Base-by-base conservation (phyloP, 2,329 filamentous ascomycete genomes). In the Colletotrichum ledebouriae region DNA sequence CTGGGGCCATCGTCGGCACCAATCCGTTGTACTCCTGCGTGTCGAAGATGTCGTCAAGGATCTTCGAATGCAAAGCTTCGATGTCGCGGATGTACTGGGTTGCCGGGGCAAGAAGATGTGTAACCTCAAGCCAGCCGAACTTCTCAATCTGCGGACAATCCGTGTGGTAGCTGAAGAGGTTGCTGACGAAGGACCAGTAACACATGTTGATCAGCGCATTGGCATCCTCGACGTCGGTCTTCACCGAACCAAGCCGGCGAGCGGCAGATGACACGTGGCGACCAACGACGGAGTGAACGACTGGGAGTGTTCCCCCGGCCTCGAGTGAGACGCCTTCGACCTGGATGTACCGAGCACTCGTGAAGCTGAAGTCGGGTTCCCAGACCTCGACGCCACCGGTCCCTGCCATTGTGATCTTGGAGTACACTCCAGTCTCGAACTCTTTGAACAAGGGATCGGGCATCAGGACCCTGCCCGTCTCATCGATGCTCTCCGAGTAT, bases 101-200 rank as follows among this genome's bases (percentile, higher is more conserved):
- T 0, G 80, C 78, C 0, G 81, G 80, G 13, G 79, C 79, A 6
- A 84, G 80, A 11, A 84, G 74, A 59, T 81, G 79, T 1, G 82
- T 82, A 6, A 84, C 82, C 71, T 84, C 82, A 0, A 83, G 77
- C 82, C 82, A 84, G 0, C 80, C 82, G 47, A 84, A 84, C 66
- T 84, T 84, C 70, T 84, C 80, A 39, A 83, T 81, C 69, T 82
- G 80, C 6, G 80, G 80, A 63, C 81, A 83, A 70, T 84, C 82
- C 2, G 82, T 84, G 67, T 84, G 82, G 71, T 84, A 84, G 61
- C 79, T 82, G 69, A 81, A 82, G 15, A 82, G 73, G 69, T 82
- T 82, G 52, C 75, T 78, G 44, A 75, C 76, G 55, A 83, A 83
- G 1, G 80, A 79, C 81, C 81, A 84, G 64, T 83, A 79, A 47